Evolutionary conservation across 768 basidiomycete genomes (phyloP).

Genomic region (Cubamyces lactineus): DNA sequence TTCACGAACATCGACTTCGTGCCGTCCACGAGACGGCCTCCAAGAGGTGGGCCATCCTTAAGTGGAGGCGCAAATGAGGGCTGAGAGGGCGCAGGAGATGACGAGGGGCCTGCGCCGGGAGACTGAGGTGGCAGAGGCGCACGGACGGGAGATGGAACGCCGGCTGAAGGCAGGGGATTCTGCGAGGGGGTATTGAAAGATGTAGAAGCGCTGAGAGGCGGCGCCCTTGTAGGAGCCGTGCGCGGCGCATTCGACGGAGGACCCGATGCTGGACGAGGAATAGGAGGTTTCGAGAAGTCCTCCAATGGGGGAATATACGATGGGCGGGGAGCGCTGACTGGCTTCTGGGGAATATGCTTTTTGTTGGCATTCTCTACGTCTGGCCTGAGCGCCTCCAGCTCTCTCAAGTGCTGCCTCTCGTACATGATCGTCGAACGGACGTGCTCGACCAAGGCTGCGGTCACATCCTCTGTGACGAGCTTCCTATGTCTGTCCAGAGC

Average conservation of each 20-base stretch:
- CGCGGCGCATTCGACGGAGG: conserved; percentile 27
- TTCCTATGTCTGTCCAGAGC: conserved; percentile 84
- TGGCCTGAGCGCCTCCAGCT: conserved; percentile 80
- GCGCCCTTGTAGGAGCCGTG: conserved; percentile 22
- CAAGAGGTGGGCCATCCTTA: conserved; percentile 54
- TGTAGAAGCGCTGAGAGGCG: conserved; percentile 8
- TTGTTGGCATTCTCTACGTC: conserved; percentile 75
- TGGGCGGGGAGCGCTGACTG: conserved; percentile 62
- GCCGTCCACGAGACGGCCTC: conserved; percentile 71
- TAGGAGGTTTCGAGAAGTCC: conserved; percentile 49
- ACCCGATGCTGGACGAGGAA: conserved; percentile 29
- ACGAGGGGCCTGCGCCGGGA: conserved; percentile 60
- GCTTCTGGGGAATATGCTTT: conserved; percentile 51
- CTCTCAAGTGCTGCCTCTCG: conserved; percentile 84
- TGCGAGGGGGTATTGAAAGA: conserved; percentile 12
- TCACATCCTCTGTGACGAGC: conserved; percentile 89
- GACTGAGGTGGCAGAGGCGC: conserved; percentile 45
- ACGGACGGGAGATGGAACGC: conserved; percentile 7
- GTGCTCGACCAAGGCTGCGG: conserved; percentile 88
- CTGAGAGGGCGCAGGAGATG: conserved; percentile 38
- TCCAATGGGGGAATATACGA: conserved; percentile 65
- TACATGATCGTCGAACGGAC: conserved; percentile 91
- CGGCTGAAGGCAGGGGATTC: conserved; percentile 4
- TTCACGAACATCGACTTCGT: conserved; percentile 83
- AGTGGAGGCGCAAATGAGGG: conserved; percentile 35